A percentile compares a stretch with the other conserved stretches of the same genome.
phyloP scores from a whole-genome alignment of 1,284 basidiomycete species.

The Sphagnurus paluster region DNA sequence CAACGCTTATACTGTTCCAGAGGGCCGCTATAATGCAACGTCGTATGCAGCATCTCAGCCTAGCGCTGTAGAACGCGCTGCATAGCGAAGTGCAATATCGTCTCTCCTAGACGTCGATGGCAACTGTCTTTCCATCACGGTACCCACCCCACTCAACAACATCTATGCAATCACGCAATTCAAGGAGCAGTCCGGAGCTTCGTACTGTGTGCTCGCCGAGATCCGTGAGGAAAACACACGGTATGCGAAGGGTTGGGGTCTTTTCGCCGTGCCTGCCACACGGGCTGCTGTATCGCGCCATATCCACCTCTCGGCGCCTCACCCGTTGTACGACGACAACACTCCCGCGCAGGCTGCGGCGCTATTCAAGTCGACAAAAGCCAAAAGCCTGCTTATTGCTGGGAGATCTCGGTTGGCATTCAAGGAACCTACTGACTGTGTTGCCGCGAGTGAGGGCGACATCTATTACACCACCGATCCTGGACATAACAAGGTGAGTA shows the following conservation, averaged over 20 bases:
- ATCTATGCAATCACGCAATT: constrained; percentile 29
- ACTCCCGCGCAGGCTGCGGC: constrained; percentile 40
- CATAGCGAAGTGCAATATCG: constrained; percentile 30
- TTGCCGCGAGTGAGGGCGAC: constrained; percentile 6
- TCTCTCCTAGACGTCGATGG: constrained; percentile 32
- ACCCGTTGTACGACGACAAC: constrained; percentile 36
- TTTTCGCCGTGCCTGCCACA: constrained; percentile 34
- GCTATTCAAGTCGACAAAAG: constrained; percentile 34
- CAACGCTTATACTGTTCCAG: constrained; percentile 33
- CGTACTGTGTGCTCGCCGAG: constrained; percentile 40
- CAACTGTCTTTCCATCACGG: constrained; percentile 29
- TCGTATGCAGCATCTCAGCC: constrained; percentile 40
- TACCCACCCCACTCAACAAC: constrained; percentile 29
- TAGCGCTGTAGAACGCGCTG: constrained; percentile 25
- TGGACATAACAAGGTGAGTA: constrained; percentile 39
- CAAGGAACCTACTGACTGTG: constrained; percentile 25
- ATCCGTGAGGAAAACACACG: constrained; percentile 16
- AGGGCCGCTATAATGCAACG: constrained; percentile 28
- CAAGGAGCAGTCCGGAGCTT: constrained; percentile 19
- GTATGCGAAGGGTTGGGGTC: constrained; percentile 44
- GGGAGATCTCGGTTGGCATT: constrained; percentile 37
- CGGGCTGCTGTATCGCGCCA: constrained; percentile 21
- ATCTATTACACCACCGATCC: constrained; percentile 43
- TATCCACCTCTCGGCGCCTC: constrained; percentile 43
- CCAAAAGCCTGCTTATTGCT: constrained; percentile 40